These are phyloP conservation scores for Singerocomus rubriflavus DNA, from an alignment of 1,284 basidiomycete genomes.

Conservation along the genomic window DNA sequence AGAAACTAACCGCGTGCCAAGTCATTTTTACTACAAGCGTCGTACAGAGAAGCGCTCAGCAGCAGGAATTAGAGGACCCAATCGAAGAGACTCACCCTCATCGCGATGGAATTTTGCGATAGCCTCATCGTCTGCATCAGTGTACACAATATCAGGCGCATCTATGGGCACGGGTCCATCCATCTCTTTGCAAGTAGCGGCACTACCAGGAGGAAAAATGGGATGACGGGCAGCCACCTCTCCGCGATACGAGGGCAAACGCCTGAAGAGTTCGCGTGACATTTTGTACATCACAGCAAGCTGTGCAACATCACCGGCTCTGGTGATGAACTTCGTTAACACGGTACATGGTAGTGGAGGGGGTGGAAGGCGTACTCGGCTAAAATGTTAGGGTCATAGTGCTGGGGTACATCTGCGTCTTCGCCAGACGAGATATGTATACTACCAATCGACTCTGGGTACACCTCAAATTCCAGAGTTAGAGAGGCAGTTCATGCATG, in stretches of 20 bases:
- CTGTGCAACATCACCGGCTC: slow-evolving; percentile 13
- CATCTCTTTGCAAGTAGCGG: too few species aligned
- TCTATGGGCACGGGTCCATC: too few species aligned
- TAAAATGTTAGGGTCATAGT: slow-evolving; percentile 19
- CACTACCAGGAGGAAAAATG: slow-evolving; percentile 43
- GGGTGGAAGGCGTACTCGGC: slow-evolving; percentile 6
- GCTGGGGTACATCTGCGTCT: slow-evolving; percentile 20
- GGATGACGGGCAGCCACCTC: slow-evolving; percentile 49
- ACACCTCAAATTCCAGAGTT: slow-evolving; percentile 18
- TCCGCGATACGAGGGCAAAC: slow-evolving; percentile 55
- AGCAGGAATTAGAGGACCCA: too few species aligned
- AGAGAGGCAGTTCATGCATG: background rate
- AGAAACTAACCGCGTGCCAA: slow-evolving; percentile 53
- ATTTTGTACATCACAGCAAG: slow-evolving; percentile 18
- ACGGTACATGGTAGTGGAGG: background rate
- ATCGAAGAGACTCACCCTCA: slow-evolving; percentile 21
- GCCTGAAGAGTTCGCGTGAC: slow-evolving; percentile 32
- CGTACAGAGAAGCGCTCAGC: too few species aligned
- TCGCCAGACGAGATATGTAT: slow-evolving; percentile 30
- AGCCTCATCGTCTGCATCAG: slow-evolving; percentile 50
- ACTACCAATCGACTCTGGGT: slow-evolving; percentile 29
- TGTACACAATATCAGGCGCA: too few species aligned
- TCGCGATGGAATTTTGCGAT: slow-evolving; percentile 43
- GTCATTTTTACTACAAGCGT: slow-evolving; percentile 39
- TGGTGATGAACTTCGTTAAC: background rate